Base-by-base conservation (phyloP, 2,329 filamentous ascomycete genomes). In the Trichophyton verrucosum region DNA sequence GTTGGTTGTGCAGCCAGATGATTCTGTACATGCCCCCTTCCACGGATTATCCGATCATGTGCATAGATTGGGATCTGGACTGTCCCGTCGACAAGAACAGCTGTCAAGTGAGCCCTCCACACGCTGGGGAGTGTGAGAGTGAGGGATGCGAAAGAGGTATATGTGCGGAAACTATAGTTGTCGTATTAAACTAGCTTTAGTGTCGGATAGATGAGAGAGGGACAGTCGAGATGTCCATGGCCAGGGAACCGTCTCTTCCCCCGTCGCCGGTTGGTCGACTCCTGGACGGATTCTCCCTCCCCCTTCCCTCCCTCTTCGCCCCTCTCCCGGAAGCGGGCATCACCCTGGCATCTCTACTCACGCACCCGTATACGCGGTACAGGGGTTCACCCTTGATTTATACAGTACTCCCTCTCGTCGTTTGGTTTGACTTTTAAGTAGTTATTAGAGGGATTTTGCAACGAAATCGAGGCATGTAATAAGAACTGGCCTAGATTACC, bases 61-160 rank as follows among this genome's bases (percentile, higher is more conserved):
- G 51, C 51, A 20, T 36, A 20, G 30, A 55, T 55, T 55, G 27
- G 51, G n/a, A 36, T 55, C 51, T 55, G 51, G 51, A 55, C 51
- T 55, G 51, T 55, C 33, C 33, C 13, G 13, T 44, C n/a, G 51
- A 33, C 51, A 33, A 33, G 51, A 55, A 53, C 24, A 53, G 51
- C 51, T 55, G 51, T 55, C 51, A 55, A 55, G 51, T 55, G 51
- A 55, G 51, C 51, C 27, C 51, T 55, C 51, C 51, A 22, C 51
- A 55, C 49, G 8, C 51, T 3, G 51, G 13, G 17, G 15, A 11
- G 11, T n/a, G n/a, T 44, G 27, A 38, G 11, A 2, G 33, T 38
- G 33, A 38, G 33, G 33, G 33, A 38, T 38, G 33, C 33, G 20
- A 36, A 30, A 30, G 7, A 30, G 27, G 27, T 33, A 55, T 24